Conservation (phyloP, 768 basidiomycete genomes). For the Crassisporium funariophilum region DNA sequence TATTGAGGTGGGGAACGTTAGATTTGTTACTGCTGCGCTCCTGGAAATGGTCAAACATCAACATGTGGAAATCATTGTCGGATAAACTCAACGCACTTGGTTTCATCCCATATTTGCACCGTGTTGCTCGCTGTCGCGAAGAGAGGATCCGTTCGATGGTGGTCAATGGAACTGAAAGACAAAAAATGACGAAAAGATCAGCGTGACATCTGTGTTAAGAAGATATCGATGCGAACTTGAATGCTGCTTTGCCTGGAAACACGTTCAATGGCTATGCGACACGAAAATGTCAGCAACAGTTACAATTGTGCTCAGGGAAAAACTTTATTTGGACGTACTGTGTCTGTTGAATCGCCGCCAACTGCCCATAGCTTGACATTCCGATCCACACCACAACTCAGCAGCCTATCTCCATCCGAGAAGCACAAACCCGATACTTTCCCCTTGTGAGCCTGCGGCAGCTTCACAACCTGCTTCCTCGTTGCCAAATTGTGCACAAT, state of each 20-base stretch:
- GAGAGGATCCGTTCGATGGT: constrained; percentile 84
- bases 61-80: constrained; percentile 6
- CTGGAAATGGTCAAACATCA: constrained; percentile 35
- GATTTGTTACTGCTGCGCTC: constrained; percentile 82
- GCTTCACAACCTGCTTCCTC: constrained; percentile 51
- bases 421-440: constrained; percentile 86
- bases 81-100: constrained; percentile 58
- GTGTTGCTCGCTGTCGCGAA: constrained; percentile 94
- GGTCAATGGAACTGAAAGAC: constrained; percentile 80
- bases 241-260: constrained; percentile 84
- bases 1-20: constrained; percentile 83
- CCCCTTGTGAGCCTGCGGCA: constrained; percentile 78
- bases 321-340: constrained; percentile 36
- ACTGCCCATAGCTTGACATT: constrained; percentile 82
- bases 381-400: constrained; percentile 83
- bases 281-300: constrained; percentile 4
- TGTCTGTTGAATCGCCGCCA: constrained; percentile 30
- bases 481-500: constrained; percentile 81
- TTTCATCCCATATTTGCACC: constrained; percentile 98
- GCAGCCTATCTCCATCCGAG: constrained; percentile 57
- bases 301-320: constrained; percentile 32
- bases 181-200: constrained; percentile 7
- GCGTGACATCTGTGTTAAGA: too few relatives aligned
- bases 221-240: constrained; percentile 65
- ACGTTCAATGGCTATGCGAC: constrained; percentile 63